Evolutionary conservation across 768 basidiomycete species (phyloP).

Genomic region (Trametes cubensis): DNA sequence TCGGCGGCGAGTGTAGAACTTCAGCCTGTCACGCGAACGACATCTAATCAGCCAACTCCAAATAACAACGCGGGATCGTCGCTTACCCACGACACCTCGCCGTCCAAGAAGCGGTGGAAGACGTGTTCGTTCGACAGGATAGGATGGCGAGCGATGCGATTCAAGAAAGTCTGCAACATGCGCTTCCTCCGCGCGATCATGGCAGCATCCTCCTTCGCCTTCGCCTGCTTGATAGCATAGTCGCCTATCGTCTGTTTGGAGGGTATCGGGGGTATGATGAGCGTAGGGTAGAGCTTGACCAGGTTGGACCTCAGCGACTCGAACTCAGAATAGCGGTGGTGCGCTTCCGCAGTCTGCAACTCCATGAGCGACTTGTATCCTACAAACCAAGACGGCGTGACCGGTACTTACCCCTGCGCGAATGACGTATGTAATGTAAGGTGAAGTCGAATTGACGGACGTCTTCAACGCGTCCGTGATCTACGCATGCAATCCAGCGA

Average conservation of each 20-base stretch:
- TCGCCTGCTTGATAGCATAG: conserved; percentile 95
- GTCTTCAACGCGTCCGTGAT: conserved; percentile 97
- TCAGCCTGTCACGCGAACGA: conserved; percentile 61
- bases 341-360: conserved; percentile 72
- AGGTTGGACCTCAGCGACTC: conserved; percentile 87
- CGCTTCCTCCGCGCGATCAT: conserved; percentile 92
- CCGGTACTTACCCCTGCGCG: conserved; percentile 69
- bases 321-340: conserved; percentile 96
- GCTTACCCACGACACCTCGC: conserved; percentile 93
- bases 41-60: not conserved
- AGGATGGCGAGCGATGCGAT: conserved; percentile 87
- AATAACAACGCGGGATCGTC: not conserved
- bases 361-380: conserved; percentile 15
- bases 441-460: conserved; percentile 78
- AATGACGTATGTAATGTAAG: conserved; percentile 95
- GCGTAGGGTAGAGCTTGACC: conserved; percentile 87
- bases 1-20: conserved; percentile 88
- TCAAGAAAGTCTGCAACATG: conserved; percentile 94
- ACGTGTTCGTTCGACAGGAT: conserved; percentile 95
- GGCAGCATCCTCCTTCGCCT: conserved; percentile 93
- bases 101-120: conserved; percentile 94
- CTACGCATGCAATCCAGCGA: conserved; percentile 42
- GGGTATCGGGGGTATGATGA: conserved; percentile 97
- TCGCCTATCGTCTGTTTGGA: conserved; percentile 95
- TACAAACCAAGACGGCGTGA: conserved; percentile 8